phyloP scores from a whole-genome alignment of 139 green algal species.

The Chlamydomonas sp. region DNA sequence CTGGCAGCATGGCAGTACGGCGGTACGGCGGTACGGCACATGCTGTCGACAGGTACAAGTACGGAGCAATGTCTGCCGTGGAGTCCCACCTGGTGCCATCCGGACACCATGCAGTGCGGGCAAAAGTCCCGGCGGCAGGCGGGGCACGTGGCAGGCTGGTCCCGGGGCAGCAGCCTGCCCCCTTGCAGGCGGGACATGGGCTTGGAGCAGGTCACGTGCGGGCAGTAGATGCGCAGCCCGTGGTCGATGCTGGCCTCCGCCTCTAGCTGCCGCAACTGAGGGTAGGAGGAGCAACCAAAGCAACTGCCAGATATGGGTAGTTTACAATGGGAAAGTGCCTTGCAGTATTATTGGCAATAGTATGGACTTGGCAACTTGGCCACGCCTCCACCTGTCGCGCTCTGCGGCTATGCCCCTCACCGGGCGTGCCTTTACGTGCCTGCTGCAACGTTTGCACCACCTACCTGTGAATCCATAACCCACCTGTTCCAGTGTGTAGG shows the following conservation, averaged over 20 bases:
- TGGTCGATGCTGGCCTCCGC: constrained; percentile 33
- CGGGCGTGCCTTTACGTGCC: too few relatives aligned
- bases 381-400: too few relatives aligned
- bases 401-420: too few relatives aligned
- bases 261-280: constrained; percentile 43
- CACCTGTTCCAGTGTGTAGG: too few relatives aligned
- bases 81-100: constrained; percentile 2
- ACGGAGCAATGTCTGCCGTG: too few relatives aligned
- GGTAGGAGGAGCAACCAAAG: background rate
- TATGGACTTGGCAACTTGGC: too few relatives aligned
- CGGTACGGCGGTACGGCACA: background rate
- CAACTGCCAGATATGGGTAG: too few relatives aligned
- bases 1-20: background rate
- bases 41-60: too few relatives aligned
- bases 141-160: background rate
- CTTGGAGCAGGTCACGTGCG: background rate
- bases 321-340: too few relatives aligned
- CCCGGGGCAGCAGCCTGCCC: background rate
- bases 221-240: constrained; percentile 36
- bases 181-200: background rate
- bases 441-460: too few relatives aligned
- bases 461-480: too few relatives aligned
- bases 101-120: background rate
- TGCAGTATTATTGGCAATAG: too few relatives aligned
- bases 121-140: background rate